A percentile compares a stretch with the other conserved stretches of the same genome.
phyloP scores from a whole-genome alignment of 179 eudicot genomes.

The Silene coronaria region DNA sequence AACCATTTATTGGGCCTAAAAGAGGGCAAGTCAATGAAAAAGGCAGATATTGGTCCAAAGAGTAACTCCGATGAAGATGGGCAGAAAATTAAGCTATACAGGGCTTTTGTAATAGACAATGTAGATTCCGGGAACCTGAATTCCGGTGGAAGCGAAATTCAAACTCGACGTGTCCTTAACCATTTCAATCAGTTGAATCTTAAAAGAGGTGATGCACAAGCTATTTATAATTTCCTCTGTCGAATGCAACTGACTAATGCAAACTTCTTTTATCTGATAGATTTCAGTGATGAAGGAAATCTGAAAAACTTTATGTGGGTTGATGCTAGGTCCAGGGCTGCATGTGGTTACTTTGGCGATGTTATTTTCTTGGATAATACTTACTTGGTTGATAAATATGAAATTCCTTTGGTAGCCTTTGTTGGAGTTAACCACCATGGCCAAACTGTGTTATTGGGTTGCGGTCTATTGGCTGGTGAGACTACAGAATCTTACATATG shows the following conservation, averaged over 20 bases:
- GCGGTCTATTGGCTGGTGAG: slow-evolving; percentile 67
- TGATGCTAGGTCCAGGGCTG: slow-evolving; percentile 68
- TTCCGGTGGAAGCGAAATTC: slow-evolving; percentile 20
- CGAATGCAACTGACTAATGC: slow-evolving; percentile 70
- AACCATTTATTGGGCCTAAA: slow-evolving; percentile 51
- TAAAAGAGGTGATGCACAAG: slow-evolving; percentile 40
- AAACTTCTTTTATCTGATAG: slow-evolving; percentile 67
- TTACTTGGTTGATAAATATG: slow-evolving; percentile 52
- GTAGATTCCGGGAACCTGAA: slow-evolving; percentile 24
- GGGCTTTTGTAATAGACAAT: slow-evolving; percentile 40
- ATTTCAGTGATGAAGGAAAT: slow-evolving; percentile 54
- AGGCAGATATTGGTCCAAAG: slow-evolving; percentile 28
- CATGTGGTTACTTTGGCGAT: slow-evolving; percentile 57
- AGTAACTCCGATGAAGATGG: slow-evolving; percentile 36
- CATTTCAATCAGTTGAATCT: slow-evolving; percentile 32
- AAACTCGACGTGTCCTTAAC: slow-evolving; percentile 1
- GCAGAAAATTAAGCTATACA: slow-evolving; percentile 46
- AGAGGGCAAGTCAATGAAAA: slow-evolving; percentile 40
- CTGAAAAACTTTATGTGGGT: slow-evolving; percentile 59
- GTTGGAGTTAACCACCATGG: slow-evolving; percentile 74
- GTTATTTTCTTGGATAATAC: slow-evolving; percentile 57
- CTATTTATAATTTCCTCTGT: slow-evolving; percentile 49
- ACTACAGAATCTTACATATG: slow-evolving; percentile 51
- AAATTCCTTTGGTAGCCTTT: slow-evolving; percentile 60
- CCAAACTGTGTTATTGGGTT: slow-evolving; percentile 54